Evolutionary conservation across 768 basidiomycete genomes (phyloP), one percentile per base, ranked within the genome.

Genomic region (Dendrothele bispora): DNA sequence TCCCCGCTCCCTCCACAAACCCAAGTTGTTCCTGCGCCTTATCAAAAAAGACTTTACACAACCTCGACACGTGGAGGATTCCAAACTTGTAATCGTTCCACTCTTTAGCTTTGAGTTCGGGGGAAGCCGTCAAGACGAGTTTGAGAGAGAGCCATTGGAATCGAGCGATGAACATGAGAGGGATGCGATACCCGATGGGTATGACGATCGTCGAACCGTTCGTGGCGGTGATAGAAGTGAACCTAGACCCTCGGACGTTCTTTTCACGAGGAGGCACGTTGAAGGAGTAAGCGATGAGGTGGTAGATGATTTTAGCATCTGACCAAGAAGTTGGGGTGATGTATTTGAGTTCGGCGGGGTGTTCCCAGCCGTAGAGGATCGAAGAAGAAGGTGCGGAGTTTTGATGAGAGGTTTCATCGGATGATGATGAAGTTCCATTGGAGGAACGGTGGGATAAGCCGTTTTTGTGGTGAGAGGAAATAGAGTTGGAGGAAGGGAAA

Each of bases 151-250:
- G 69, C 73, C 73, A 77, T 43, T 66, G 66, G 48, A 72, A 75
- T 44, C 70, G 70, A 29, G 71, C 71, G 18, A 71, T 63, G 56
- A 74, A 77, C 64, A 77, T 66, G 15, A 77, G 55, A 0, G 75
- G 74, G 15, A 74, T 55, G 1, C 75, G 62, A 51, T 77, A 77
- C 8, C 59, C 65, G 6, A 68, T 55, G 10, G 74, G 75, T 2
- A 75, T 47, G 2, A 56, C 35, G 7, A 60, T 55, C 12, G 51
- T 44, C 5, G 46, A 26, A 2, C 59, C 64, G 27, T 60, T 58
- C 15, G 41, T 43, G 0, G 40, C 21, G 5, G 55, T 53, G 30
- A 63, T 54, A 1, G 35, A 8, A 7, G 54, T 44, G 17, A 51
- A 51, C 5, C 41, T 36, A 18, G 48, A 39, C 2, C 68, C 39